Evolutionary conservation across 208 protist genomes (phyloP).

Genomic region (Ichthyophonus hoferi): DNA sequence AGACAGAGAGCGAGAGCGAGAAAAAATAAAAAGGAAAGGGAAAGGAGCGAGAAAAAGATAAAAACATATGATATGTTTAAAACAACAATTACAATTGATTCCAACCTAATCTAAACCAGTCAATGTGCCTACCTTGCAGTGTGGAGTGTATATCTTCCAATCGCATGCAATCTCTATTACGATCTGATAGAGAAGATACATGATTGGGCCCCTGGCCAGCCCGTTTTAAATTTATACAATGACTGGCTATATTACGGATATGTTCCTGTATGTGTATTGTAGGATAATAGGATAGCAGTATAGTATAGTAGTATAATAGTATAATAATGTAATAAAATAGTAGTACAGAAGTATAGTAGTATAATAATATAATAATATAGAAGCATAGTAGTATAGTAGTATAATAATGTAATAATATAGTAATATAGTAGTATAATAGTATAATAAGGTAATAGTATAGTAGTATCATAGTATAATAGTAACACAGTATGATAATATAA

Average conservation of each 20-base stretch:
- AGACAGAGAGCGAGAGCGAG: not conserved
- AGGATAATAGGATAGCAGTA: not conserved
- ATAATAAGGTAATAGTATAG: too few species aligned
- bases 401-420: not conserved
- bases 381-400: not conserved
- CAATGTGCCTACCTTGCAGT: not conserved
- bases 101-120: too few species aligned
- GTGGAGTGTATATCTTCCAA: not conserved
- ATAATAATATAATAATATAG: not conserved
- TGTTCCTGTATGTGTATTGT: not conserved
- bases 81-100: not conserved
- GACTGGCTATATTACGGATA: not conserved
- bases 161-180: not conserved
- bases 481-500: not conserved
- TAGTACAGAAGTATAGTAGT: not conserved
- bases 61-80: not conserved
- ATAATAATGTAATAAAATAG: not conserved
- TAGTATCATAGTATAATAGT: not conserved
- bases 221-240: not conserved
- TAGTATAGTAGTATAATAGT: not conserved
- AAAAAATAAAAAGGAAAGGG: not conserved
- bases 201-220: not conserved
- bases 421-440: not conserved
- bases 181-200: not conserved
- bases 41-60: not conserved